A percentile compares a stretch with the other conserved stretches of the same genome.
These are phyloP conservation scores for Cyathus striatus DNA, from an alignment of 768 basidiomycete species.

Conservation along the genomic window DNA sequence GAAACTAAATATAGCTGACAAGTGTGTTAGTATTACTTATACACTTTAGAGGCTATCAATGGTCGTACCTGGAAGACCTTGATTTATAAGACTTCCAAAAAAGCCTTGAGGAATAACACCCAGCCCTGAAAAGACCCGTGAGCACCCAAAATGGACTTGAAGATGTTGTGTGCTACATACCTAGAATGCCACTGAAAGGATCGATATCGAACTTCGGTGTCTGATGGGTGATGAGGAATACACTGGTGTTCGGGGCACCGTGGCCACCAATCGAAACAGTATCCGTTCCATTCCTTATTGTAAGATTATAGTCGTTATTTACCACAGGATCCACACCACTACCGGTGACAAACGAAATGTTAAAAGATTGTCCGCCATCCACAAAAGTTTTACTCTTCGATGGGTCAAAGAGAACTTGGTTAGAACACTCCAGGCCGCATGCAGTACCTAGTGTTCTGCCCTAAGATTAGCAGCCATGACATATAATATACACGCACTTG, in stretches of 20 bases:
- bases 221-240: constrained; percentile 52
- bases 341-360: constrained; percentile 48
- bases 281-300: constrained; percentile 38
- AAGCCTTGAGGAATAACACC: constrained; percentile 42
- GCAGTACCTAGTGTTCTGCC: constrained; percentile 29
- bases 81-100: constrained; percentile 38
- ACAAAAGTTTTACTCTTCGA: constrained; percentile 47
- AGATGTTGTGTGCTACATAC: constrained; percentile 16
- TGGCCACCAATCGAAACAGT: constrained; percentile 45
- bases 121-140: constrained; percentile 37
- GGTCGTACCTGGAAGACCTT: constrained; percentile 44
- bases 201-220: constrained; percentile 46
- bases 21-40: constrained; percentile 1
- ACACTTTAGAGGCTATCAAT: not conserved
- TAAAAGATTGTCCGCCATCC: constrained; percentile 31
- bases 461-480: not conserved
- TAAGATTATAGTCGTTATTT: constrained; percentile 39
- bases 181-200: constrained; percentile 54
- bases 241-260: constrained; percentile 24
- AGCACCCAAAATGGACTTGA: not conserved
- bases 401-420: constrained; percentile 42
- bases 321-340: constrained; percentile 53
- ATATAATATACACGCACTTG: constrained; percentile 24
- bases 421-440: constrained; percentile 36
- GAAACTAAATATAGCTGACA: constrained; percentile 43